Evolutionary conservation across 768 basidiomycete species (phyloP).

Genomic region (Lactarius quietus): DNA sequence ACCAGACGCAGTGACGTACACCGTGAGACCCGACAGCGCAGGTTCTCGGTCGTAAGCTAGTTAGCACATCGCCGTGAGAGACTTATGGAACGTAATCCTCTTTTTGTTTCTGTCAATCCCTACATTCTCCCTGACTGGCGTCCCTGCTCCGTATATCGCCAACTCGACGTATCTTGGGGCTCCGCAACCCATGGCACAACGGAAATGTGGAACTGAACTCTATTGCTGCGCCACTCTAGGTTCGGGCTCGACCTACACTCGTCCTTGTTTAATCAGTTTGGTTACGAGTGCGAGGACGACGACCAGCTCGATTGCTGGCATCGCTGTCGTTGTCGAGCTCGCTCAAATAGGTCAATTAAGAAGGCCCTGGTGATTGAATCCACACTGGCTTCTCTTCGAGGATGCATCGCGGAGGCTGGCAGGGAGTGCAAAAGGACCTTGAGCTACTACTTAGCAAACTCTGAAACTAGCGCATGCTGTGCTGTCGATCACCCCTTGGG

Average conservation of each 20-base stretch:
- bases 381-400: neutral
- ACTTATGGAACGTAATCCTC: neutral
- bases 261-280: neutral
- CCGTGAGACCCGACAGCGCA: neutral
- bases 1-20: neutral
- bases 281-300: neutral
- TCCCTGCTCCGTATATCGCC: neutral
- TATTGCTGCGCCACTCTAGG: neutral
- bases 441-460: neutral
- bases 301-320: neutral
- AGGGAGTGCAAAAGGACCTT: neutral
- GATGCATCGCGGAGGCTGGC: neutral
- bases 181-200: neutral
- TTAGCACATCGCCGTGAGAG: neutral
- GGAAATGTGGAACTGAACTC: neutral
- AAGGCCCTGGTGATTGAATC: neutral
- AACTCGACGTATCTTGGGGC: neutral
- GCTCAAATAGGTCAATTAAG: neutral
- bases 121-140: neutral
- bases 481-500: neutral
- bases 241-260: neutral
- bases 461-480: neutral
- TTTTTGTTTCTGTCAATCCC: neutral
- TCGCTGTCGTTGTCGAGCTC: neutral
- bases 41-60: neutral